Conservation (phyloP, 495 filamentous ascomycete species). For the Penicillium malachiteum region DNA sequence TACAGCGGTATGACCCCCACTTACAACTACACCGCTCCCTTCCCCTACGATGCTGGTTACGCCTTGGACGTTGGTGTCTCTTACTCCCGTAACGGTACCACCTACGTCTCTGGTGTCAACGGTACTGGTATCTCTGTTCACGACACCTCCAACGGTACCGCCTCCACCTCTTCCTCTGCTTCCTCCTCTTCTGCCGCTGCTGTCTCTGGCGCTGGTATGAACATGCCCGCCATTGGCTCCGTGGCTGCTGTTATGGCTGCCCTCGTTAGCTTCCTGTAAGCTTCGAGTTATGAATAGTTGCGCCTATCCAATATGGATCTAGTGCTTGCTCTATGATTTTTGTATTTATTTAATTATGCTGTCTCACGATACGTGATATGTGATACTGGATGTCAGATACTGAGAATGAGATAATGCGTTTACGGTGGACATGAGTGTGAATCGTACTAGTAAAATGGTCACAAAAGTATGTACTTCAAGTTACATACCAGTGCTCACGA, state of each 20-base stretch:
- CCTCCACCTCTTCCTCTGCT: background rate
- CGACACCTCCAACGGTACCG: background rate
- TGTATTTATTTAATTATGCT: too few relatives aligned
- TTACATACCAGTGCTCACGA: too few relatives aligned
- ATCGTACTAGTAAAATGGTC: too few relatives aligned
- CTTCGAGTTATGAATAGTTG: too few relatives aligned
- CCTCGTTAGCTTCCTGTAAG: background rate
- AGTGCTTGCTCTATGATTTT: too few relatives aligned
- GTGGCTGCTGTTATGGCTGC: background rate
- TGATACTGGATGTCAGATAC: too few relatives aligned
- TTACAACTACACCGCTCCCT: conserved; percentile 40
- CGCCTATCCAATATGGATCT: too few relatives aligned
- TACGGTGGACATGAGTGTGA: too few relatives aligned
- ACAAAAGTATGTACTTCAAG: too few relatives aligned
- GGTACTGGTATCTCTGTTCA: background rate
- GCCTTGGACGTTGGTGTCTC: conserved; percentile 25
- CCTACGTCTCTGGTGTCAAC: conserved; percentile 12
- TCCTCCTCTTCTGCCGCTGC: background rate
- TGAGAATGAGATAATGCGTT: too few relatives aligned
- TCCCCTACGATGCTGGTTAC: conserved; percentile 34
- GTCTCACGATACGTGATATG: too few relatives aligned
- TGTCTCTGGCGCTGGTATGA: background rate
- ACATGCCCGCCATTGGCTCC: background rate
- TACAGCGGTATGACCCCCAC: conserved; percentile 28
- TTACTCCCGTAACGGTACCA: conserved; percentile 11